Evolutionary conservation across 352 stramenopile species (phyloP).

Genomic region (Phytophthora tubulina): DNA sequence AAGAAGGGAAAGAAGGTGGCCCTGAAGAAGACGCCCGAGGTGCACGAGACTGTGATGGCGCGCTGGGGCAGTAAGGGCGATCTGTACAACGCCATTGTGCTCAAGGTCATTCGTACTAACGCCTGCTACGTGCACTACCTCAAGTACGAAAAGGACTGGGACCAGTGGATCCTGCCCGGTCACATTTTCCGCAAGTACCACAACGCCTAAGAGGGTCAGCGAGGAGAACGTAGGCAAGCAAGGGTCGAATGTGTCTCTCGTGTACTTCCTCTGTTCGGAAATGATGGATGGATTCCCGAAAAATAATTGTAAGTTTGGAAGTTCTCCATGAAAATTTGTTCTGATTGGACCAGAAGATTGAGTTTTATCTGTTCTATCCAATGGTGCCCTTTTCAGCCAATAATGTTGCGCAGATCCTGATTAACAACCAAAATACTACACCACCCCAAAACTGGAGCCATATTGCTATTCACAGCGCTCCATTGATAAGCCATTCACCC

Average conservation of each 20-base stretch:
- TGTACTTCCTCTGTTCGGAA: constrained; percentile 18
- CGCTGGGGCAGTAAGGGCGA: constrained; percentile 76
- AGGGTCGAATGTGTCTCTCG: constrained; percentile 26
- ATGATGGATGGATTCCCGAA: too few species aligned
- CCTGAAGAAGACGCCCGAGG: constrained; percentile 68
- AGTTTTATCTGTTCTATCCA: not conserved
- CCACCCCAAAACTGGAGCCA: too few species aligned
- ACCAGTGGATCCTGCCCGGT: constrained; percentile 82
- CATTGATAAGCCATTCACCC: too few species aligned
- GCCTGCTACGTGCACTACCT: constrained; percentile 85
- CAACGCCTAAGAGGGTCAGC: constrained; percentile 15
- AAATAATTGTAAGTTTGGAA: too few species aligned
- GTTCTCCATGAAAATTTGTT: too few species aligned
- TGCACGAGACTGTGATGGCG: constrained; percentile 81
- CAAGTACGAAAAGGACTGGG: constrained; percentile 88
- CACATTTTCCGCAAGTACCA: constrained; percentile 87
- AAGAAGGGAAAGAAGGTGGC: constrained; percentile 60
- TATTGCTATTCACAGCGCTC: too few species aligned
- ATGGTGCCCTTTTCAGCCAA: too few species aligned
- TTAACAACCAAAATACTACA: too few species aligned
- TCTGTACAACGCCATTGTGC: constrained; percentile 82
- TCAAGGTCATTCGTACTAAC: constrained; percentile 82
- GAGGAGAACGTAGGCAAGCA: not conserved
- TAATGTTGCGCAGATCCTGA: too few species aligned
- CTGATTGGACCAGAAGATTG: too few species aligned